A percentile compares a stretch with the other conserved stretches of the same genome.
Evolutionary conservation across 1,284 basidiomycete genomes (phyloP).

Genomic region (Inonotus hispidus): DNA sequence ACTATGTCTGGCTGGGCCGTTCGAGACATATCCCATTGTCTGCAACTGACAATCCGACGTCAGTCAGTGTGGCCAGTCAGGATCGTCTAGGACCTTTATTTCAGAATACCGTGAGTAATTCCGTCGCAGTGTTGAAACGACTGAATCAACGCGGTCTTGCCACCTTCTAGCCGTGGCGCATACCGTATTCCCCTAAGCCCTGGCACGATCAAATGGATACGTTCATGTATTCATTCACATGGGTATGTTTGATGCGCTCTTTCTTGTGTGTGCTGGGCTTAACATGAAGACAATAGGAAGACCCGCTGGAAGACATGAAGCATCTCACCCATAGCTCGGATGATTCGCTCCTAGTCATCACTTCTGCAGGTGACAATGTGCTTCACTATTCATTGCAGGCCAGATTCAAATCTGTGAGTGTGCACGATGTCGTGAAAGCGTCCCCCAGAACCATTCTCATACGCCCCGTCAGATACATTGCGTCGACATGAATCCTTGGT

Average conservation of each 20-base stretch:
- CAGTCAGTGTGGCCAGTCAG: not conserved
- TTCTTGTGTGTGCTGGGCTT: not conserved
- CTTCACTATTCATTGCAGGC: constrained; percentile 76
- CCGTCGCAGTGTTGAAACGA: not conserved
- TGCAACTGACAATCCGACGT: not conserved
- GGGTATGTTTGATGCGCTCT: constrained; percentile 34
- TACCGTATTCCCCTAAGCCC: constrained; percentile 74
- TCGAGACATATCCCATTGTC: constrained; percentile 42
- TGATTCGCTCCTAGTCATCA: constrained; percentile 74
- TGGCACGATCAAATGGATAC: constrained; percentile 75
- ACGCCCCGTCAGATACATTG: constrained; percentile 51
- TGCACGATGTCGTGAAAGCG: not conserved
- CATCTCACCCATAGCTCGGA: constrained; percentile 55
- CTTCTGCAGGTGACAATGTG: constrained; percentile 79
- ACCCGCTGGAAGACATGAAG: constrained; percentile 73
- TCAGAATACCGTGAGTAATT: not conserved
- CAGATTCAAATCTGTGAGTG: constrained; percentile 39
- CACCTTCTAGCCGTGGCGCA: constrained; percentile 51
- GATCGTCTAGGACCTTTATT: not conserved
- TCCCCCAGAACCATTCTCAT: not conserved
- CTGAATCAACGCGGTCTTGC: not conserved
- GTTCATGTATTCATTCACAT: constrained; percentile 72
- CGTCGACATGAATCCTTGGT: constrained; percentile 68
- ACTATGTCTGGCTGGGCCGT: constrained; percentile 78
- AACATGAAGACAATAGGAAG: constrained; percentile 43